Evolutionary conservation across 1,284 basidiomycete species (phyloP), one percentile per base, ranked within the genome.

Genomic region (Phellopilus nigrolimitatus): DNA sequence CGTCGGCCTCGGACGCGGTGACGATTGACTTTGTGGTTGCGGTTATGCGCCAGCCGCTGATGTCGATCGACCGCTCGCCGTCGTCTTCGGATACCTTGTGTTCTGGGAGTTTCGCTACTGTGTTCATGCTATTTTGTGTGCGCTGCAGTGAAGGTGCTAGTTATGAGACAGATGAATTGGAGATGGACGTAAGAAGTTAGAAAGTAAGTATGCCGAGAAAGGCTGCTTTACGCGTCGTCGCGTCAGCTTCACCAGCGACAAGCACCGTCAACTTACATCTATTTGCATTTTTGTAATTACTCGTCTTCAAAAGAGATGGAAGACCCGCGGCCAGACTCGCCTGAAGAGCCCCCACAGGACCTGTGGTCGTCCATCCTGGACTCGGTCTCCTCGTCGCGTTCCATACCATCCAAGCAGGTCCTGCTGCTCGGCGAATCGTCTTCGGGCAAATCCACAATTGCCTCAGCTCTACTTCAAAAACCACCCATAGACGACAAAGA

Each of bases 301-400:
- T 39, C 37, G 10, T 6, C 17, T 39, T 12, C 22, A 33, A 21
- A 43, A n/a, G 30, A 33, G 51, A 75, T 76, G 71, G 64, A 71
- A 24, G 66, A 66, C 27, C 83, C 83, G 57, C 77, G 83, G 41
- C 71, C 82, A 21, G 74, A 77, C 10, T 76, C 84, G 21, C 83
- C 83, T 53, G 79, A 80, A 38, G 78, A 80, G 17, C 84, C 83
- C 4, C 84, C 85, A 0, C 78, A 85, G 57, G 89, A 94, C 60
- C 71, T 97, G 27, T 97, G 93, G 92, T 88, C 85, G 2, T 90
- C 88, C 28, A 95, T 95, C 59, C 75, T 95, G 12, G 86, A 93
- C 65, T 91, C 87, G 17, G 90, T 95, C 9, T 92, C 90, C 0
- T 84, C 84, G 22, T 81, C 87, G 46, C 81, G 90, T 47, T 84